Conservation (phyloP, 139 green algal species). For the Haematococcus lacustris region DNA sequence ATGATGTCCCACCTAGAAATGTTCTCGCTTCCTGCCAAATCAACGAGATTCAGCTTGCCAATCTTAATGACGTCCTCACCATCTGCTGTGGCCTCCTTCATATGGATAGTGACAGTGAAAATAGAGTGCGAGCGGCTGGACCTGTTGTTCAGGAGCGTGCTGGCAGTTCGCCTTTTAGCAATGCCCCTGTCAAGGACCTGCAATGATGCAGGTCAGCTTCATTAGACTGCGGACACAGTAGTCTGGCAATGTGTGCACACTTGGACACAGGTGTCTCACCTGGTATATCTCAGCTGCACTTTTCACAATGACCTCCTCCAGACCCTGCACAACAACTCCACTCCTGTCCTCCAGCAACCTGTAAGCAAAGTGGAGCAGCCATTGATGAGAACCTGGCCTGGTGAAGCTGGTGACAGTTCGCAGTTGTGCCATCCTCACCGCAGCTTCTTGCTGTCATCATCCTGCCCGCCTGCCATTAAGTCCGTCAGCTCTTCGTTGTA, state of each 20-base stretch:
- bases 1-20: slow-evolving; percentile 82
- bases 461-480: slow-evolving; percentile 57
- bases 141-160: slow-evolving; percentile 96
- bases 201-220: no score
- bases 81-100: slow-evolving; percentile 82
- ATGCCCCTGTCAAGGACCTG: slow-evolving; percentile 82
- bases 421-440: slow-evolving; percentile 37
- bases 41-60: slow-evolving; percentile 97
- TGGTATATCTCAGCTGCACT: slow-evolving; percentile 78
- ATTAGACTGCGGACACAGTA: slow-evolving; percentile 2
- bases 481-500: slow-evolving; percentile 99
- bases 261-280: no score
- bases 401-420: no score
- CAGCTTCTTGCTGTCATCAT: slow-evolving; percentile 32
- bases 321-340: slow-evolving; percentile 77
- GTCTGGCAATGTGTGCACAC: no score
- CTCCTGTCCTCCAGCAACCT: slow-evolving; percentile 73
- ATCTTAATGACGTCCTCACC: slow-evolving; percentile 96
- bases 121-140: slow-evolving; percentile 90
- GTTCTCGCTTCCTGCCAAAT: slow-evolving; percentile 95
- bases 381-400: no score
- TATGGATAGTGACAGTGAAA: slow-evolving; percentile 83
- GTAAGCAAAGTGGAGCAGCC: no score
- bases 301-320: slow-evolving; percentile 91
- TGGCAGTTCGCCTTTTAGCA: slow-evolving; percentile 81